Evolutionary conservation across 2,329 filamentous ascomycete species (phyloP), one percentile per base, ranked within the genome.

Genomic region (Dryadomyces quercivorus): DNA sequence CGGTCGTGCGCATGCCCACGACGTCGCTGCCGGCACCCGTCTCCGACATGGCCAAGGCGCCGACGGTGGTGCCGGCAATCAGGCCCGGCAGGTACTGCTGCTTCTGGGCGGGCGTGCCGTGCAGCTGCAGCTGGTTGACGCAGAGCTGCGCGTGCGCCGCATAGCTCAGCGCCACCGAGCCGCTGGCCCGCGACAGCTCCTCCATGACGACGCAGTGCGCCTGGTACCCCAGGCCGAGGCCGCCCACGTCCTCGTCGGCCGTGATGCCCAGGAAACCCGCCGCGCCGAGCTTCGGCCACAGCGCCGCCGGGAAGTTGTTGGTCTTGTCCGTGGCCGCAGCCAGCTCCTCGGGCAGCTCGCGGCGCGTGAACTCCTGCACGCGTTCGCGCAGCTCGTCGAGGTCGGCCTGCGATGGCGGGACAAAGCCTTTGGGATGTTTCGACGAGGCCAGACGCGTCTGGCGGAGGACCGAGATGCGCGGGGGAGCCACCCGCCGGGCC

Each of bases 201-300:
- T 98, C 93, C 82, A 97, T 86, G 48, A 96, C 89, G 7, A 95
- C 75, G 66, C 89, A 95, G 71, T 98, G 93, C 47, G 93, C 92
- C 72, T 97, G 92, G 70, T 97, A 98, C 12, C 93, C 93, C 82
- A 97, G 85, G 1, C 77, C 88, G 48, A 97, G 70, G 2, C 92
- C 93, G 42, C 93, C 93, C 52, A 93, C 89, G 55, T 89, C 85
- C 70, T 95, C 90, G 64, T 95, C 88, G 18, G 89, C 93, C 9
- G 93, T 97, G 63, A 96, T 88, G 56, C 93, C 93, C 31, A 97
- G 78, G 62, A 97, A 86, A 7, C 87, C 93, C 38, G 93, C 93
- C 60, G 90, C 86, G 58, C 93, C 93, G 51, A 98, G 75, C 72
- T 95, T 96, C 67, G 78, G 76, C 93, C 93, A 98, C 85, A 98